Evolutionary conservation across 345 rosid genomes (phyloP).

Genomic region (Populus davidiana): DNA sequence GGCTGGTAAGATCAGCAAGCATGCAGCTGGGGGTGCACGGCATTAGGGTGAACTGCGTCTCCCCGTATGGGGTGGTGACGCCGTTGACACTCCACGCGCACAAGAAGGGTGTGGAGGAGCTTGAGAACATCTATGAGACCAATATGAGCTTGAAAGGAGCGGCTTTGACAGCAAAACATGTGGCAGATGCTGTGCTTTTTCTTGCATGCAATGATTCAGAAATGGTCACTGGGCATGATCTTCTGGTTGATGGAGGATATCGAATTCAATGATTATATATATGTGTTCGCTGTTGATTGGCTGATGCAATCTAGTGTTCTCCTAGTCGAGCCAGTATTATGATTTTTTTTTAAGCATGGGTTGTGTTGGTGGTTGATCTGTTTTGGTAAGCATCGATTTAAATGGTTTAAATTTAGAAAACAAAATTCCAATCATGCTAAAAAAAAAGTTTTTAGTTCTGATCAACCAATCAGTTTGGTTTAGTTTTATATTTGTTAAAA

Average conservation of each 20-base stretch:
- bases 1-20: constrained; percentile 37
- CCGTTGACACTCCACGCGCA: constrained; percentile 8
- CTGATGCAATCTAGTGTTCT: no score
- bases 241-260: constrained; percentile 35
- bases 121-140: constrained; percentile 19
- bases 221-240: constrained; percentile 36
- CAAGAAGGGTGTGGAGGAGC: constrained; percentile 10
- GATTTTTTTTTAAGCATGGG: no score
- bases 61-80: constrained; percentile 34
- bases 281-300: no score
- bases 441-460: no score
- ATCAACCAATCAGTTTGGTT: fast-evolving
- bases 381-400: no score
- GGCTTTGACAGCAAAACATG: constrained; percentile 20
- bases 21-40: constrained; percentile 42
- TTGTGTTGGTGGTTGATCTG: no score
- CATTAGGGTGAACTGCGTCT: constrained; percentile 45
- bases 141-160: constrained; percentile 24
- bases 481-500: no score
- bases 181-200: constrained; percentile 44
- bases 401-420: no score
- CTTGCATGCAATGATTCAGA: constrained; percentile 34
- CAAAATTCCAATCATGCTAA: no score
- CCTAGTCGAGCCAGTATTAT: no score
- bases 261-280: no score